phyloP scores from a whole-genome alignment of 192 early-diverging fungal genomes.

The Coemansia nantahalensis region DNA sequence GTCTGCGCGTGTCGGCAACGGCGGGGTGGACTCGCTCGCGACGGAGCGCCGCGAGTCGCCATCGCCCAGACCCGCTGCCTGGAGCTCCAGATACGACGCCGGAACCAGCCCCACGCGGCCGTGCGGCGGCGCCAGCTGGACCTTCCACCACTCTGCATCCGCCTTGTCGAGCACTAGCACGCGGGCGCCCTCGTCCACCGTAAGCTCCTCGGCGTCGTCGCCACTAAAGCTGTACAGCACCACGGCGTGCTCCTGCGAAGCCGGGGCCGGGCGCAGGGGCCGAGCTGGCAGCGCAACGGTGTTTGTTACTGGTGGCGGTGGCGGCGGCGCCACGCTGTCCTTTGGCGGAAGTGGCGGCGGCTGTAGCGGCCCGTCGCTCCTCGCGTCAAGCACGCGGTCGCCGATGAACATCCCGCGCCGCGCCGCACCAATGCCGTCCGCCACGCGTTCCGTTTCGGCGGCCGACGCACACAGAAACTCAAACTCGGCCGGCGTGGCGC shows the following conservation, averaged over 20 bases:
- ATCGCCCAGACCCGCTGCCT: neutral
- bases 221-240: conserved; percentile 83
- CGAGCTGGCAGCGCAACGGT: conserved; percentile 1
- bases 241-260: conserved; percentile 30
- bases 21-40: conserved; percentile 2
- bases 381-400: conserved; percentile 18
- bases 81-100: conserved; percentile 68
- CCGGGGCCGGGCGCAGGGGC: conserved; percentile 3
- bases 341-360: conserved; percentile 34
- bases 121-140: conserved; percentile 60
- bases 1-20: conserved; percentile 29
- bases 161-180: conserved; percentile 83
- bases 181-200: conserved; percentile 77
- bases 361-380: conserved; percentile 3
- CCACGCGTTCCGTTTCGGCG: conserved; percentile 65
- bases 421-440: conserved; percentile 61
- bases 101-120: conserved; percentile 77
- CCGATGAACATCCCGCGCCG: conserved; percentile 54
- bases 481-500: conserved; percentile 54
- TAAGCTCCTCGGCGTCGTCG: conserved; percentile 82
- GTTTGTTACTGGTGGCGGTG: neutral
- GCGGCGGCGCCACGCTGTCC: conserved; percentile 7
- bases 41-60: neutral
- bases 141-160: conserved; percentile 86
- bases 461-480: conserved; percentile 64